phyloP scores from a whole-genome alignment of 768 basidiomycete genomes.

The Hygrocybe punicea region DNA sequence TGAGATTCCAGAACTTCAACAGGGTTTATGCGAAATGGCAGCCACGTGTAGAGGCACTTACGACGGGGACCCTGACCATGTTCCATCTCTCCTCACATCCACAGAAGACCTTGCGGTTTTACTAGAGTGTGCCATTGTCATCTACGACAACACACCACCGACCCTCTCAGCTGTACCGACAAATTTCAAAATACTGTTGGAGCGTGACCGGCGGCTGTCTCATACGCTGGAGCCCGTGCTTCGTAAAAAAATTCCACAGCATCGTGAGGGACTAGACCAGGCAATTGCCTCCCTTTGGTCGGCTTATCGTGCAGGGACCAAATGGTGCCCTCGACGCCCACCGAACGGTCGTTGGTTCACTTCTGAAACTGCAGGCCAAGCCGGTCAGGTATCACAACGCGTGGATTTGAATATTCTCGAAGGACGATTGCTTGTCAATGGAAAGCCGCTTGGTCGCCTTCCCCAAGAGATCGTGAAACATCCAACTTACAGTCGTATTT shows the following conservation, averaged over 20 bases:
- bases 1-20: constrained; percentile 15
- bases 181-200: constrained; percentile 15
- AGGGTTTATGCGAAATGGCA: constrained; percentile 35
- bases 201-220: constrained; percentile 32
- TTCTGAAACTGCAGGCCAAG: constrained; percentile 18
- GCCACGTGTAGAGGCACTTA: constrained; percentile 40
- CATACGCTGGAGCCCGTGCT: constrained; percentile 19
- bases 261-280: constrained; percentile 8
- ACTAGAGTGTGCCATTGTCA: constrained; percentile 22
- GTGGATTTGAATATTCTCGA: constrained; percentile 41
- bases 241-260: background rate
- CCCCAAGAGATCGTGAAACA: constrained; percentile 33
- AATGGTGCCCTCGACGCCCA: constrained; percentile 19
- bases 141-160: constrained; percentile 26
- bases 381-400: constrained; percentile 17
- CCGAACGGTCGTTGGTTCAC: constrained; percentile 30
- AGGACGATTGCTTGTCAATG: constrained; percentile 43
- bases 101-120: constrained; percentile 22
- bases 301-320: constrained; percentile 12
- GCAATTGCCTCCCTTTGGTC: constrained; percentile 16
- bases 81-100: constrained; percentile 16
- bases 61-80: constrained; percentile 20
- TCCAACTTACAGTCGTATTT: constrained; percentile 33
- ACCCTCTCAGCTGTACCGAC: background rate
- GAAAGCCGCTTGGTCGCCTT: constrained; percentile 39